These are phyloP conservation scores for Talaromyces sp. DNA, from an alignment of 2,329 filamentous ascomycete species.

Conservation along the genomic window DNA sequence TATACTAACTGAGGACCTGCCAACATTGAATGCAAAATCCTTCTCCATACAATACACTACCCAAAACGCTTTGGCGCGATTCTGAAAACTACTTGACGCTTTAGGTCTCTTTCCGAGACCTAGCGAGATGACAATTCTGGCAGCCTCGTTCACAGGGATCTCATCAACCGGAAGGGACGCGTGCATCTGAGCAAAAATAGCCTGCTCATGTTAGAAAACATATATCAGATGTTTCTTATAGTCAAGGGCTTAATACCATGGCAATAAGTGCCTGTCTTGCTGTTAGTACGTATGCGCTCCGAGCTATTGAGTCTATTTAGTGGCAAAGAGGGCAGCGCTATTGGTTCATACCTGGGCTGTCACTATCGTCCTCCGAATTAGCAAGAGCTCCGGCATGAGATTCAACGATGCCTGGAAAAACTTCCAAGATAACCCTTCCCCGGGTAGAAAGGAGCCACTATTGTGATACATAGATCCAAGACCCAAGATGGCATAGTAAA, in stretches of 20 bases:
- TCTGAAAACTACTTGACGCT: background rate
- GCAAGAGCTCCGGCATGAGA: background rate
- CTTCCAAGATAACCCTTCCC: background rate
- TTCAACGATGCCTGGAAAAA: background rate
- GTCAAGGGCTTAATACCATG: too few relatives aligned
- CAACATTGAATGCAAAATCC: constrained; percentile 30
- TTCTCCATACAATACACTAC: constrained; percentile 44
- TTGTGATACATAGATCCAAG: background rate
- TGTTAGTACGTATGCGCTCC: too few relatives aligned
- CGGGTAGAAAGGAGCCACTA: background rate
- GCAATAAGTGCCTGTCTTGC: too few relatives aligned
- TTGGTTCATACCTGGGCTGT: background rate
- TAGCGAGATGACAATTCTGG: background rate
- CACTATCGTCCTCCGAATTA: background rate
- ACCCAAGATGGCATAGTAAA: constrained; percentile 1
- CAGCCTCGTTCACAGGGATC: constrained; percentile 1
- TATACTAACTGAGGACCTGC: constrained; percentile 34
- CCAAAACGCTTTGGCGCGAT: constrained; percentile 37
- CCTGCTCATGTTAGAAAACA: background rate
- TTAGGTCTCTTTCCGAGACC: background rate
- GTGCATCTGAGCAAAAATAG: background rate
- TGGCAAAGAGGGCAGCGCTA: too few relatives aligned
- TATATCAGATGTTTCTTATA: too few relatives aligned
- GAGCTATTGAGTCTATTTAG: too few relatives aligned
- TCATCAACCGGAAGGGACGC: background rate